Evolutionary conservation across 2,329 filamentous ascomycete genomes (phyloP).

Genomic region (Fusarium oligoseptatum): DNA sequence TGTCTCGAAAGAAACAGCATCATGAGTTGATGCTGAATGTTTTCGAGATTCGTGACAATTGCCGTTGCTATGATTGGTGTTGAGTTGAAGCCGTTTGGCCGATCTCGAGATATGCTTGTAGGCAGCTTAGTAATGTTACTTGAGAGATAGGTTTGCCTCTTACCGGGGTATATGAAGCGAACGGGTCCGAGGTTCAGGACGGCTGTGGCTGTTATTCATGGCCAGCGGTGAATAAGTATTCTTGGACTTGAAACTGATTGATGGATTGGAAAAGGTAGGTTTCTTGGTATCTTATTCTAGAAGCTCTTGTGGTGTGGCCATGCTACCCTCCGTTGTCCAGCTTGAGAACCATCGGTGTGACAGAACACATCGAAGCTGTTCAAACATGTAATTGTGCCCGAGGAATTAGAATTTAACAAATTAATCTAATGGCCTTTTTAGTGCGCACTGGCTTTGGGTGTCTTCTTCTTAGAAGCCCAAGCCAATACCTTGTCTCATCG

Average conservation of each 20-base stretch:
- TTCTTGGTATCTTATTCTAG: background rate
- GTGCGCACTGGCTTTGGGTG: too few relatives aligned
- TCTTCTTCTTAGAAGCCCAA: background rate
- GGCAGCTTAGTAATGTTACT: conserved; percentile 25
- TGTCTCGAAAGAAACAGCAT: conserved; percentile 29
- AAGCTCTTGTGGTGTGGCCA: background rate
- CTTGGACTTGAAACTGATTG: background rate
- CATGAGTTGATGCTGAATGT: conserved; percentile 23
- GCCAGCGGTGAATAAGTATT: background rate
- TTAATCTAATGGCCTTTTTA: background rate
- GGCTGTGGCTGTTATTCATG: background rate
- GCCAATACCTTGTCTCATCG: background rate
- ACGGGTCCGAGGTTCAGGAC: background rate
- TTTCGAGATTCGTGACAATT: conserved; percentile 40
- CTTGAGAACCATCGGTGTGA: background rate
- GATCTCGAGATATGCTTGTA: background rate
- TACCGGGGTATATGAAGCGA: background rate
- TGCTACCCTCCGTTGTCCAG: background rate
- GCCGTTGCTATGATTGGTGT: conserved; percentile 41
- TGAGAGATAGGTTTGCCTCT: background rate
- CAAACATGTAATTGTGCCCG: too few relatives aligned
- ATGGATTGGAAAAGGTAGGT: background rate
- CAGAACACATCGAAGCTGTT: background rate
- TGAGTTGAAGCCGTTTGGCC: conserved; percentile 8
- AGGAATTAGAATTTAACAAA: too few relatives aligned